Conservation (phyloP, 768 basidiomycete genomes). For the Phaeotremella fagi region DNA sequence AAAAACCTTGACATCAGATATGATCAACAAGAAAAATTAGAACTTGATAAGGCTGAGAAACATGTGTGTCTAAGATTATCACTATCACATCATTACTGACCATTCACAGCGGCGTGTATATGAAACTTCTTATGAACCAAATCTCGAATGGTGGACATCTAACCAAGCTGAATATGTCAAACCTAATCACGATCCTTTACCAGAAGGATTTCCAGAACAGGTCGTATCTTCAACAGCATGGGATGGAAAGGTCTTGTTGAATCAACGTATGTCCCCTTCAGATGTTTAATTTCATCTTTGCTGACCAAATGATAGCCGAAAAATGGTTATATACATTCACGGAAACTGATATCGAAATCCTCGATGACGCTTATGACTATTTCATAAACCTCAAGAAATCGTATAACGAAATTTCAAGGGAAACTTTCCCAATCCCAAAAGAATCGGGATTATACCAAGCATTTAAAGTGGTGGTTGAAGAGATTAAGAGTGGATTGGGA, state of each 20-base stretch:
- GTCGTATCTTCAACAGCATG: conserved; percentile 12
- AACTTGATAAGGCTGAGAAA: not conserved
- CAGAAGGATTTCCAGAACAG: conserved; percentile 16
- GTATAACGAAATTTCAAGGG: conserved; percentile 13
- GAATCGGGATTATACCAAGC: conserved; percentile 6
- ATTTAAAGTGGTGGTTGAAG: conserved; percentile 5
- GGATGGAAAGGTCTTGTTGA: conserved; percentile 23
- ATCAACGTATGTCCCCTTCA: conserved; percentile 19
- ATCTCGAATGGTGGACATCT: conserved; percentile 16
- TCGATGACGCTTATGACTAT: conserved; percentile 19
- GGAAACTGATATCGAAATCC: conserved; percentile 7
- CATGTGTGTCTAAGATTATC: not conserved
- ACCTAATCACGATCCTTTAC: conserved; percentile 14
- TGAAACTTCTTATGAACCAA: conserved; percentile 18
- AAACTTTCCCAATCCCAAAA: conserved; percentile 18
- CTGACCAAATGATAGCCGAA: conserved; percentile 9
- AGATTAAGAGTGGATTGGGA: conserved; percentile 25
- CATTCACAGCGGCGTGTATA: not conserved
- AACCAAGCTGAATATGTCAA: conserved; percentile 21
- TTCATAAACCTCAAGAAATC: conserved; percentile 13
- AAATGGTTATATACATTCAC: conserved; percentile 25
- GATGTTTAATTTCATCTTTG: not conserved
- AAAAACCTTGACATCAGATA: not conserved
- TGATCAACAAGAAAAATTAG: not conserved
- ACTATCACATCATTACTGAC: not conserved